phyloP scores from a whole-genome alignment of 1,139 yeast genomes.

The Blastobotrys capitulatus region DNA sequence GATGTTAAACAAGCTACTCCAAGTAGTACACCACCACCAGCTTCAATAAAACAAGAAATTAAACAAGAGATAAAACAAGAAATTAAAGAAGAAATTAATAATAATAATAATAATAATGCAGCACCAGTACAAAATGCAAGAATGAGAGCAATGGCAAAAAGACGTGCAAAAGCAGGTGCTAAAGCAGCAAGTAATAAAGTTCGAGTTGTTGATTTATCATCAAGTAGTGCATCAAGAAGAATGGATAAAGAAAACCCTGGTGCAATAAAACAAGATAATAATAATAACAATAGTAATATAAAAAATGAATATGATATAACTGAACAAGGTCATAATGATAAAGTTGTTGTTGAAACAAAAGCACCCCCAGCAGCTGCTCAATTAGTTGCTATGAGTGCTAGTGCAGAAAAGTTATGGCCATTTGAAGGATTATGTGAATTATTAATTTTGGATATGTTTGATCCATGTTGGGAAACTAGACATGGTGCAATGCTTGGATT shows the following conservation, averaged over 20 bases:
- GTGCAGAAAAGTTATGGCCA: conserved; percentile 84
- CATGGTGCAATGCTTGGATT: conserved; percentile 96
- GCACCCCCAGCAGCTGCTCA: conserved; percentile 65
- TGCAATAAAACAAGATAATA: background rate
- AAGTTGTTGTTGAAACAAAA: conserved; percentile 77
- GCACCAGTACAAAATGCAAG: conserved; percentile 54
- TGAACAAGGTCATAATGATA: conserved; percentile 73
- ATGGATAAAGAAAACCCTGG: conserved; percentile 27
- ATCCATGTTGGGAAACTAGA: conserved; percentile 88
- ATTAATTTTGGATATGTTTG: conserved; percentile 71
- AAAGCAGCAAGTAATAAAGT: conserved; percentile 51
- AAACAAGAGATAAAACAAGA: conserved; percentile 12
- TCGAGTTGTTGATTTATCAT: conserved; percentile 67
- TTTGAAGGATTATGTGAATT: conserved; percentile 96
- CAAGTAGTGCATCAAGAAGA: conserved; percentile 66
- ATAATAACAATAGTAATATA: background rate
- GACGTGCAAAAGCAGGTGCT: conserved; percentile 82
- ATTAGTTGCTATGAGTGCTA: conserved; percentile 64
- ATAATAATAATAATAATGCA: conserved; percentile 4
- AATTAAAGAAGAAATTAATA: background rate
- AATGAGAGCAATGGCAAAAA: conserved; percentile 86
- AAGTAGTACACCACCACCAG: conserved; percentile 14
- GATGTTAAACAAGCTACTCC: conserved; percentile 22
- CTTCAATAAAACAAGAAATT: no score
- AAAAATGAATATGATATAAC: conserved; percentile 42